phyloP scores from a whole-genome alignment of 73 alveolate species.

The Blepharisma stoltei region DNA sequence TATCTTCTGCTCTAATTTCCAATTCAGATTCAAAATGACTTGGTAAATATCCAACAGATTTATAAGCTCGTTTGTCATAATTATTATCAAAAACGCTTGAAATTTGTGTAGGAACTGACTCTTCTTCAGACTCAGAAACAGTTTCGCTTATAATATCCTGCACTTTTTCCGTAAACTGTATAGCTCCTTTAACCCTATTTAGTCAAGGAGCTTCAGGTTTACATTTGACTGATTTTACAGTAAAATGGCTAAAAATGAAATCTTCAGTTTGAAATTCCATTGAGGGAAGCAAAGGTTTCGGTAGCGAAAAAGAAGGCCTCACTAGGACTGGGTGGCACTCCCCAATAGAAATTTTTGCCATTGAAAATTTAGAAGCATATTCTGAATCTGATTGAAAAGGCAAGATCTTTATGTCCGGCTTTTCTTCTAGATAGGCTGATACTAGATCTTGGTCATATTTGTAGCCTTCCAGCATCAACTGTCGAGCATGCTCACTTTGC shows the following conservation, averaged over 20 bases:
- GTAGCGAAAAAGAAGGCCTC: slow-evolving; percentile 45
- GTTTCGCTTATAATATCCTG: background rate
- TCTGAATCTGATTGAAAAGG: slow-evolving; percentile 36
- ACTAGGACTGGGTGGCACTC: slow-evolving; percentile 34
- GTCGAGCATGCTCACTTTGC: background rate
- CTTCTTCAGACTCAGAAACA: slow-evolving; percentile 6
- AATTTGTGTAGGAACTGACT: background rate
- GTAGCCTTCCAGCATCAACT: background rate
- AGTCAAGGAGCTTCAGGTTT: slow-evolving; percentile 69
- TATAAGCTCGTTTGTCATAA: too few relatives aligned
- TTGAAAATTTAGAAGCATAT: slow-evolving; percentile 22
- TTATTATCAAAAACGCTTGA: too few relatives aligned
- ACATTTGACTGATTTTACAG: slow-evolving; percentile 45
- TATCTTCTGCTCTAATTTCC: slow-evolving; percentile 17
- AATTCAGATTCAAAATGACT: background rate
- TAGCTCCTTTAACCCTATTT: slow-evolving; percentile 38
- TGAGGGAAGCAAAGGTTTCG: slow-evolving; percentile 41
- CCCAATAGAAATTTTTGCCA: slow-evolving; percentile 5
- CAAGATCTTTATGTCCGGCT: slow-evolving; percentile 18
- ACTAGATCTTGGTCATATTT: background rate
- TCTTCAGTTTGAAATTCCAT: slow-evolving; percentile 38
- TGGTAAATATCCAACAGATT: too few relatives aligned
- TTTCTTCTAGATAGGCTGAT: slow-evolving; percentile 20
- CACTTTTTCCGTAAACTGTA: slow-evolving; percentile 17
- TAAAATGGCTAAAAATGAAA: slow-evolving; percentile 31